These are phyloP conservation scores for Starmerella cellae DNA, from an alignment of 805 yeast genomes.

Conservation along the genomic window DNA sequence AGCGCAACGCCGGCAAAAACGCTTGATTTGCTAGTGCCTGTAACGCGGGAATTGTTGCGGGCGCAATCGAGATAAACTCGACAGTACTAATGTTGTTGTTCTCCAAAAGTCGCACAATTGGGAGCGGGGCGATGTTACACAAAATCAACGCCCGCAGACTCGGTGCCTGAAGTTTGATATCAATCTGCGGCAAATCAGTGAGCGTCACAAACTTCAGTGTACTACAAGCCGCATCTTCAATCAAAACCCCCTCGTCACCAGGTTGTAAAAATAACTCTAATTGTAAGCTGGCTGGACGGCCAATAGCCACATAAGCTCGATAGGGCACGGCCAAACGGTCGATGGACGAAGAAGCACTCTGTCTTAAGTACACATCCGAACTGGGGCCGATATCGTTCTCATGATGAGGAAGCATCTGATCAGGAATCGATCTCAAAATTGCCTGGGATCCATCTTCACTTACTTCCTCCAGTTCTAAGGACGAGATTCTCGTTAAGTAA, in stretches of 20 bases:
- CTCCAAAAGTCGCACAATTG: conserved; percentile 6
- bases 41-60: conserved; percentile 15
- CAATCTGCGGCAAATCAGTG: conserved; percentile 11
- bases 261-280: conserved; percentile 13
- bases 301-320: neutral
- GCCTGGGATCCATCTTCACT: neutral
- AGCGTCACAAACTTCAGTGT: conserved; percentile 14
- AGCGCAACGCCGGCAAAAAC: conserved; percentile 8
- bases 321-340: conserved; percentile 2
- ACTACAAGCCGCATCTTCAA: conserved; percentile 10
- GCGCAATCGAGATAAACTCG: conserved; percentile 19
- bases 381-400: too few relatives aligned
- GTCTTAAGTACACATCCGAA: neutral
- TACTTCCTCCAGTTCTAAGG: conserved; percentile 8
- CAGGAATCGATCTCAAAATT: neutral
- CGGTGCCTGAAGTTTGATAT: conserved; percentile 11
- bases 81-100: conserved; percentile 4
- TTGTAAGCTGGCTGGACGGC: conserved; percentile 9
- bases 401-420: too few relatives aligned
- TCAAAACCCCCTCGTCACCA: neutral
- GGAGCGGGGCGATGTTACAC: conserved; percentile 15
- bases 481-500: conserved; percentile 1
- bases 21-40: conserved; percentile 9
- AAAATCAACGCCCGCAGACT: conserved; percentile 14
- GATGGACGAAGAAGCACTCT: neutral